Percentiles rank a stretch among this genome's conserved stretches.
Evolutionary conservation across 2,329 filamentous ascomycete genomes (phyloP).

Genomic region (Alternaria arborescens): DNA sequence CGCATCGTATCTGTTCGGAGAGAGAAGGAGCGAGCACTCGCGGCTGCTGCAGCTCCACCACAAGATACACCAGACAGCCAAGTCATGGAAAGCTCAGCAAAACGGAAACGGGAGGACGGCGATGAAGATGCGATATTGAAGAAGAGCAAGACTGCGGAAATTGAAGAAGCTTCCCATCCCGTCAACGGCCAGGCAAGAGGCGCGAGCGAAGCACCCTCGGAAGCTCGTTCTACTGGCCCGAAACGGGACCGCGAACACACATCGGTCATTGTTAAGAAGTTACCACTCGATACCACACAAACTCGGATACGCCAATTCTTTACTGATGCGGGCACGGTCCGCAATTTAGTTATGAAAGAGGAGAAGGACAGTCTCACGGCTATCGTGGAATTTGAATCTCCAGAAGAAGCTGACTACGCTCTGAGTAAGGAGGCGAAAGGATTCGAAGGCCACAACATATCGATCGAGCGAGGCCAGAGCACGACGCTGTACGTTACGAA

Average conservation of each 20-base stretch:
- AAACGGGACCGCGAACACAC: conserved; percentile 92
- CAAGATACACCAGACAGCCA: conserved; percentile 28
- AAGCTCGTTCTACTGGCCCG: conserved; percentile 46
- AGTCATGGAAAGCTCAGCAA: conserved; percentile 61
- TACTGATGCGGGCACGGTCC: conserved; percentile 85
- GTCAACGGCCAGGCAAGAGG: conserved; percentile 29
- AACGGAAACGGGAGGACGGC: conserved; percentile 76
- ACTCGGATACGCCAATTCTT: conserved; percentile 88
- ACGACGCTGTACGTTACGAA: conserved; percentile 91
- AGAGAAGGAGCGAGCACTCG: conserved; percentile 69
- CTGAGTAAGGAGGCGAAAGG: conserved; percentile 82
- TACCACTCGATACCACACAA: conserved; percentile 75
- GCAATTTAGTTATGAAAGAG: conserved; percentile 73
- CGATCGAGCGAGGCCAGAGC: conserved; percentile 76
- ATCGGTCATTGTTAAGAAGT: conserved; percentile 79
- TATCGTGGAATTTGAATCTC: conserved; percentile 82
- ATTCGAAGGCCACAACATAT: conserved; percentile 76
- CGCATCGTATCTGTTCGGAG: conserved; percentile 60
- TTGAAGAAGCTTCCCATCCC: conserved; percentile 16
- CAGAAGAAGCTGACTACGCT: conserved; percentile 83
- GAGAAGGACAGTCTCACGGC: conserved; percentile 72
- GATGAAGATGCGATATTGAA: conserved; percentile 68
- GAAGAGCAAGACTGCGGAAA: conserved; percentile 65
- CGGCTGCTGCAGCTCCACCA: conserved; percentile 57
- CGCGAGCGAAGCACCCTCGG: conserved; percentile 49